Conservation (phyloP, 768 basidiomycete species). For the Boletellus sp. region DNA sequence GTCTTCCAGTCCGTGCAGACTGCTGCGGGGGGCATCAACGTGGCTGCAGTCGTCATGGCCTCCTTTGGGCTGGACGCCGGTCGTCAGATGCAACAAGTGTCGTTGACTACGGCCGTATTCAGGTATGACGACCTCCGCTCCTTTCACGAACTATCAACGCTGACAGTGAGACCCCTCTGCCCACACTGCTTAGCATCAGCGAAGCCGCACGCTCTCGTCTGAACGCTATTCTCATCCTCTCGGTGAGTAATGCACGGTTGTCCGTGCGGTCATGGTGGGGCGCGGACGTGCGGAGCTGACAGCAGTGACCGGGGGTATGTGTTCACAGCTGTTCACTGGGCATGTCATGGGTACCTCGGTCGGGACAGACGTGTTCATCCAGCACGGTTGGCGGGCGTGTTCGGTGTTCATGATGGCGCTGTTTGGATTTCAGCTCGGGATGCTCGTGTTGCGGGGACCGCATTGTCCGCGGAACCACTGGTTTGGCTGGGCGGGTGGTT, state of each 20-base stretch:
- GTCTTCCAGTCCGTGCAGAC: conserved; percentile 61
- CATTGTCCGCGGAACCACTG: conserved; percentile 48
- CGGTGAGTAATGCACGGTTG: conserved; percentile 37
- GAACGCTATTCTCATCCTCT: conserved; percentile 73
- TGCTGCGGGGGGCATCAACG: conserved; percentile 63
- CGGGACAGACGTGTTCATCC: conserved; percentile 66
- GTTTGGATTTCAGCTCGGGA: conserved; percentile 49
- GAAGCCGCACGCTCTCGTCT: conserved; percentile 58
- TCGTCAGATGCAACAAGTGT: conserved; percentile 72
- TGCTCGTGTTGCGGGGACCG: conserved; percentile 67
- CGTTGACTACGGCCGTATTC: conserved; percentile 57
- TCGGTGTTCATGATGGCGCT: conserved; percentile 60
- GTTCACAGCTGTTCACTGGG: conserved; percentile 57
- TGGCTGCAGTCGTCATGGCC: conserved; percentile 66
- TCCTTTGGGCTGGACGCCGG: conserved; percentile 70
- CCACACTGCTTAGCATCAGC: no score
- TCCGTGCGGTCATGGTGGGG: not conserved
- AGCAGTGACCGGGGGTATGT: no score
- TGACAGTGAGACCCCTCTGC: not conserved
- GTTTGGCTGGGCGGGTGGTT: conserved; percentile 63
- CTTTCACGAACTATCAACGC: not conserved
- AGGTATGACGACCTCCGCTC: conserved; percentile 33
- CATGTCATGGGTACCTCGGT: conserved; percentile 81
- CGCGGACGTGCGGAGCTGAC: no score
- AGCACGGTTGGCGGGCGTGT: conserved; percentile 66